Evolutionary conservation across 2,329 filamentous ascomycete genomes (phyloP).

Genomic region (Xylariaceae sp.): DNA sequence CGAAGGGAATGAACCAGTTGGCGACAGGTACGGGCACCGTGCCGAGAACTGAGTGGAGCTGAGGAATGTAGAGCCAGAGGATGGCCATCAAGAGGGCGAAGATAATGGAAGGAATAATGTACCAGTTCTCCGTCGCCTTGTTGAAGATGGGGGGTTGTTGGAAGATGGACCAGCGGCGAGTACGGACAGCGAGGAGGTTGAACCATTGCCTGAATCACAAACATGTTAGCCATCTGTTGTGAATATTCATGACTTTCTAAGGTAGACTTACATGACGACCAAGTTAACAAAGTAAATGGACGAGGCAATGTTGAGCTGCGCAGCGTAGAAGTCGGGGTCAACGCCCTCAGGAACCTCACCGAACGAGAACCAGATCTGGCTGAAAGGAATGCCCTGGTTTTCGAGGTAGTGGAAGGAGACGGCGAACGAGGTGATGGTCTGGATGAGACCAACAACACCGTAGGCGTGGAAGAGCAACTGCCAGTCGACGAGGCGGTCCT

Average conservation of each 20-base stretch:
- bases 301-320: slow-evolving; percentile 57
- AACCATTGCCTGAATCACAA: slow-evolving; percentile 57
- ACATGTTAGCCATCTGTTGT: not conserved
- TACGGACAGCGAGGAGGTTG: slow-evolving; percentile 66
- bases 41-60: slow-evolving; percentile 54
- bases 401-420: slow-evolving; percentile 64
- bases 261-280: slow-evolving; percentile 60
- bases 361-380: slow-evolving; percentile 62
- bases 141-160: slow-evolving; percentile 67
- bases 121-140: slow-evolving; percentile 58
- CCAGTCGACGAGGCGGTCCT: slow-evolving; percentile 68
- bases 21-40: slow-evolving; percentile 60
- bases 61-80: slow-evolving; percentile 64
- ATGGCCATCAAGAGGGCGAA: slow-evolving; percentile 66
- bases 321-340: slow-evolving; percentile 48
- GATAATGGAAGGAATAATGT: slow-evolving; percentile 63
- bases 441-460: slow-evolving; percentile 60
- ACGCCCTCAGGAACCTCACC: slow-evolving; percentile 47
- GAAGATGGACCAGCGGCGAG: slow-evolving; percentile 60
- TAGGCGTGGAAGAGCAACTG: slow-evolving; percentile 69
- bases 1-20: slow-evolving; percentile 71
- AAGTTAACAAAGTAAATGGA: slow-evolving; percentile 77
- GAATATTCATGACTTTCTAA: not conserved
- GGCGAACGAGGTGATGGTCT: slow-evolving; percentile 55
- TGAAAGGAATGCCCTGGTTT: slow-evolving; percentile 60